Conservation (phyloP, 2,329 filamentous ascomycete species). For the Colletotrichum eremochloae region DNA sequence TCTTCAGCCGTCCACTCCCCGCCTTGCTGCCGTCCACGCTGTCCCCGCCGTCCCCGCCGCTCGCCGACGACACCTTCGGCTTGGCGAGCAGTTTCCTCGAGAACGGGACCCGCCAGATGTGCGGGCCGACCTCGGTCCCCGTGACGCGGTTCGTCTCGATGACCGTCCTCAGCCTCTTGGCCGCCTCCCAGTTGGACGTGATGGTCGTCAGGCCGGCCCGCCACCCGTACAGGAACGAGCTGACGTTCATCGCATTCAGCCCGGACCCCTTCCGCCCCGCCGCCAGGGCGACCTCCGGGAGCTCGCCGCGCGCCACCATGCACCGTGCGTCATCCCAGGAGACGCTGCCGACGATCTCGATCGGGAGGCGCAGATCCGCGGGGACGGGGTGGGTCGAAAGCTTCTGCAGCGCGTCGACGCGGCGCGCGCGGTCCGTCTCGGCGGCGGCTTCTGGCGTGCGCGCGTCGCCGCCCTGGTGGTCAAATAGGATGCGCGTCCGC, state of each 20-base stretch:
- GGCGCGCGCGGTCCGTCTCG: conserved; percentile 8
- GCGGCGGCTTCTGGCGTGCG: conserved; percentile 32
- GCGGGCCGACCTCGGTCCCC: conserved; percentile 33
- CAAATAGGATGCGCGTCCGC: conserved; percentile 51
- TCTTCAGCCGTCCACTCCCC: conserved; percentile 28
- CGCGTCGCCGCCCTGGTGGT: conserved; percentile 25
- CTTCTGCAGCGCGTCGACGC: conserved; percentile 48
- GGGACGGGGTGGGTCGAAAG: conserved; percentile 53
- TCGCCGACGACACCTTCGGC: conserved; percentile 14
- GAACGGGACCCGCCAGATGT: conserved; percentile 42
- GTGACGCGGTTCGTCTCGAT: conserved; percentile 33
- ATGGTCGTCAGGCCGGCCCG: conserved; percentile 51
- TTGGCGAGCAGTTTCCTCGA: conserved; percentile 41
- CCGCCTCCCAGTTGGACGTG: conserved; percentile 57
- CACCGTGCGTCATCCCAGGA: conserved; percentile 46
- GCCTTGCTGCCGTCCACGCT: background rate
- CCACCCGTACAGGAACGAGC: conserved; percentile 58
- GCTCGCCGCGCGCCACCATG: conserved; percentile 47
- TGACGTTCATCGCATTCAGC: conserved; percentile 55
- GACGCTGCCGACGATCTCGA: conserved; percentile 48
- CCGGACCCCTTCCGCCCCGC: conserved; percentile 48
- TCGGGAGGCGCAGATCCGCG: conserved; percentile 51
- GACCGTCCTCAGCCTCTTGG: conserved; percentile 39
- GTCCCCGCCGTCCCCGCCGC: background rate
- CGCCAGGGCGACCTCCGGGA: conserved; percentile 53